Percentiles rank a stretch among this genome's conserved stretches.
Conservation (phyloP, 164 flowering plant species). For the Magnolia sinica region DNA sequence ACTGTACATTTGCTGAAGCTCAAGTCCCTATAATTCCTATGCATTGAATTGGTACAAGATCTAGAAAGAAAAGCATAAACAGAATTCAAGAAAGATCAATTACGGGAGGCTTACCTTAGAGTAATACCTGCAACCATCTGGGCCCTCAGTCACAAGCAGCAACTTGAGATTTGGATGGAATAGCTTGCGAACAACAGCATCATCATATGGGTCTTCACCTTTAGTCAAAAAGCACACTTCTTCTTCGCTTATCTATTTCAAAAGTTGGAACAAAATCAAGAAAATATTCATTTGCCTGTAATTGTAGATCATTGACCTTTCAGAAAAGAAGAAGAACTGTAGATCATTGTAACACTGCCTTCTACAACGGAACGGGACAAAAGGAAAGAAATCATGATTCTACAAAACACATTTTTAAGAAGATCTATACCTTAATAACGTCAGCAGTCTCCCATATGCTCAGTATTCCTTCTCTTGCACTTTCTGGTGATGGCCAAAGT, state of each 20-base stretch:
- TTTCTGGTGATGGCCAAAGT: slow-evolving; percentile 85
- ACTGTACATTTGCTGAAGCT: not conserved
- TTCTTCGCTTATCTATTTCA: slow-evolving; percentile 72
- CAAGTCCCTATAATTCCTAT: not conserved
- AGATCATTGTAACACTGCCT: not conserved
- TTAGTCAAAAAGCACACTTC: slow-evolving; percentile 76
- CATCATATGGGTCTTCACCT: slow-evolving; percentile 93
- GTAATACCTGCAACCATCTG: slow-evolving; percentile 93
- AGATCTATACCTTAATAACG: slow-evolving; percentile 71
- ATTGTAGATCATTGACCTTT: not conserved
- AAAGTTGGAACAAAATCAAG: slow-evolving; percentile 6
- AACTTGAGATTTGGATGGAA: slow-evolving; percentile 81
- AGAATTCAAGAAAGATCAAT: not conserved
- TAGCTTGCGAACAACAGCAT: slow-evolving; percentile 74
- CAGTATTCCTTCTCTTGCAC: slow-evolving; percentile 90
- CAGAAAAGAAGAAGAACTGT: not conserved
- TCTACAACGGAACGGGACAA: not conserved
- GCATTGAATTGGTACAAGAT: not conserved
- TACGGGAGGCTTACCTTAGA: slow-evolving; percentile 55
- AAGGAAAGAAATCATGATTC: not conserved
- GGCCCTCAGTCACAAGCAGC: slow-evolving; percentile 91
- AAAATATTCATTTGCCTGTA: not conserved
- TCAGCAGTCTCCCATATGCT: slow-evolving; percentile 95
- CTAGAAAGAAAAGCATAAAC: not conserved
- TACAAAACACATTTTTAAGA: not conserved